A percentile compares a stretch with the other conserved stretches of the same genome.
Conservation (phyloP, 78 protist species). For the Dictyostelium purpureum region DNA sequence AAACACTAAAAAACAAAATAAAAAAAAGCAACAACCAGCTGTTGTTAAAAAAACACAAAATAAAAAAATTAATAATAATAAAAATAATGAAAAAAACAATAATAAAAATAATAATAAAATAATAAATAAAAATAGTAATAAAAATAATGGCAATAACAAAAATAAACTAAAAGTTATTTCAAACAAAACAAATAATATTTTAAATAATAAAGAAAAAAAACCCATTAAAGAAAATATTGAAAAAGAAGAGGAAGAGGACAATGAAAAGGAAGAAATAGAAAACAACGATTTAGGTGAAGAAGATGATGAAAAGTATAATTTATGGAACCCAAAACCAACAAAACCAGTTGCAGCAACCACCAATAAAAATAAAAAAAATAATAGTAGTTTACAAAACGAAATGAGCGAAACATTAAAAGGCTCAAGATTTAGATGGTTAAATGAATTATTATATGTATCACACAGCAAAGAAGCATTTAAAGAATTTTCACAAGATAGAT, state of each 20-base stretch:
- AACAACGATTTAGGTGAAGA: no score
- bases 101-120: neutral
- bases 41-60: neutral
- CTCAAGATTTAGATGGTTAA: conserved; percentile 86
- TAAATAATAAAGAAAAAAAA: no score
- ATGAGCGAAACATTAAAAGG: conserved; percentile 56
- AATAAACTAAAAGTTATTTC: neutral
- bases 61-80: neutral
- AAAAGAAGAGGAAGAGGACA: no score
- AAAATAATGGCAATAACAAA: neutral
- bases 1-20: neutral
- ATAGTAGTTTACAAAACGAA: neutral
- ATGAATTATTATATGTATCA: conserved; percentile 89
- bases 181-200: neutral
- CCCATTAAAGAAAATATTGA: neutral
- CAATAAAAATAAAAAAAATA: neutral
- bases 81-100: neutral
- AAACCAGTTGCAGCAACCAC: neutral
- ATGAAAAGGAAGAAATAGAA: neutral
- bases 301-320: conserved; percentile 21
- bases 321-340: conserved; percentile 67
- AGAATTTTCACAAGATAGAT: conserved; percentile 69
- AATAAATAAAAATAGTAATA: neutral
- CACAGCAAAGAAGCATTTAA: conserved; percentile 52
- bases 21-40: neutral